phyloP scores from a whole-genome alignment of 331 rosid genomes.

The Rhamnella rubrinervis region DNA sequence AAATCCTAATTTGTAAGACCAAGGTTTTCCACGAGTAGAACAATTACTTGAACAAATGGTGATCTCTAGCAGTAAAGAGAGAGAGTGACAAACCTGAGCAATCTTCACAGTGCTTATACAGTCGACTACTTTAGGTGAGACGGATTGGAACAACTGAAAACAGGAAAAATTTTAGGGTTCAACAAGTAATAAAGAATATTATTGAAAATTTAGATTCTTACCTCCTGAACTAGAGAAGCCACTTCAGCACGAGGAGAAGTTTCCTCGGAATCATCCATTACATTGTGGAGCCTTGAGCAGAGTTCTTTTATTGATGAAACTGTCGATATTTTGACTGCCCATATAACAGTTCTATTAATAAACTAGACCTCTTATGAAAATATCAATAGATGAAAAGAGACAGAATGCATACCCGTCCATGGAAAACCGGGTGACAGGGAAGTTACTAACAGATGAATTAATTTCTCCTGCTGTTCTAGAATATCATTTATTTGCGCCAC shows the following conservation, averaged over 20 bases:
- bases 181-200: not conserved
- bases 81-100: conserved; percentile 65
- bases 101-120: conserved; percentile 79
- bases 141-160: conserved; percentile 60
- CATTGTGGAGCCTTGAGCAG: conserved; percentile 57
- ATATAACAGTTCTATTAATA: conserved; percentile 12
- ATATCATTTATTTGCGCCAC: conserved; percentile 69
- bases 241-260: conserved; percentile 33
- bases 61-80: conserved; percentile 20
- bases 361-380: conserved; percentile 9
- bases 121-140: conserved; percentile 59
- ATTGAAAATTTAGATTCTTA: conserved; percentile 30
- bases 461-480: conserved; percentile 63
- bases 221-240: conserved; percentile 67
- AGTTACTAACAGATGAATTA: conserved; percentile 49
- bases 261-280: conserved; percentile 42
- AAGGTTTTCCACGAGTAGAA: not conserved
- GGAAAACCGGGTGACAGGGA: conserved; percentile 62
- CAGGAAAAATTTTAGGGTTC: not conserved
- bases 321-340: conserved; percentile 76
- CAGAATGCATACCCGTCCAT: conserved; percentile 74
- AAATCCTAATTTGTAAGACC: not conserved
- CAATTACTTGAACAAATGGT: not conserved
- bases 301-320: conserved; percentile 70
- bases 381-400: conserved; percentile 13